These are phyloP conservation scores for Isatis lusitanica DNA, from an alignment of 441 rosid species.

Conservation along the genomic window DNA sequence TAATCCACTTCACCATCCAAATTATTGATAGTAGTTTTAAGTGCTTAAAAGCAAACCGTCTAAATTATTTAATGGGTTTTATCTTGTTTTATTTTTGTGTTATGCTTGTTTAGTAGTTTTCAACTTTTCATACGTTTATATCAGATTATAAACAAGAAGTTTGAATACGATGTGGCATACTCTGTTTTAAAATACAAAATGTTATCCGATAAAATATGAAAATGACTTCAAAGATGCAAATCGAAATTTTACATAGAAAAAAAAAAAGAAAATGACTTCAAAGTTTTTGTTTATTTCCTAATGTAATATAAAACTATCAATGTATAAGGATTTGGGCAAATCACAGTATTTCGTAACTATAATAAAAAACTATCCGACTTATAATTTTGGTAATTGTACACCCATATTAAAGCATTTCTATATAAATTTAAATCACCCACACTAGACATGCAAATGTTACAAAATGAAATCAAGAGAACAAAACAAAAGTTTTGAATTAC, in stretches of 20 bases:
- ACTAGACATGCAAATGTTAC: neutral
- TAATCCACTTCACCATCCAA: neutral
- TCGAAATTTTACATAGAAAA: neutral
- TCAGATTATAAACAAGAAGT: neutral
- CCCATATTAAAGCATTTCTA: no score
- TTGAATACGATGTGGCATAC: neutral
- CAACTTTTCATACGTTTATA: no score
- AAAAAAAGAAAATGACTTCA: neutral
- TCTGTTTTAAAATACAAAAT: neutral
- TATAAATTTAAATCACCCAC: no score
- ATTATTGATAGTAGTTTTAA: neutral
- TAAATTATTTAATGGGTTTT: neutral
- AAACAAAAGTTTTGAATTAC: no score
- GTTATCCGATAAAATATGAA: slow-evolving; percentile 1
- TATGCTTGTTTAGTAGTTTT: neutral
- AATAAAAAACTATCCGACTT: neutral
- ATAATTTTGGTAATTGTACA: no score
- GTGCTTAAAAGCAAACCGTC: neutral
- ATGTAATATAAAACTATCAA: neutral
- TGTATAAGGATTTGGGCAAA: neutral
- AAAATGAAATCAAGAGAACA: no score
- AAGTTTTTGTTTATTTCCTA: neutral
- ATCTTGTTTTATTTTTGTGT: neutral
- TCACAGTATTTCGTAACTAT: neutral
- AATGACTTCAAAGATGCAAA: neutral